A percentile compares a stretch with the other conserved stretches of the same genome.
Evolutionary conservation across 768 basidiomycete genomes (phyloP).

Genomic region (Pleurotus pulmonarius): DNA sequence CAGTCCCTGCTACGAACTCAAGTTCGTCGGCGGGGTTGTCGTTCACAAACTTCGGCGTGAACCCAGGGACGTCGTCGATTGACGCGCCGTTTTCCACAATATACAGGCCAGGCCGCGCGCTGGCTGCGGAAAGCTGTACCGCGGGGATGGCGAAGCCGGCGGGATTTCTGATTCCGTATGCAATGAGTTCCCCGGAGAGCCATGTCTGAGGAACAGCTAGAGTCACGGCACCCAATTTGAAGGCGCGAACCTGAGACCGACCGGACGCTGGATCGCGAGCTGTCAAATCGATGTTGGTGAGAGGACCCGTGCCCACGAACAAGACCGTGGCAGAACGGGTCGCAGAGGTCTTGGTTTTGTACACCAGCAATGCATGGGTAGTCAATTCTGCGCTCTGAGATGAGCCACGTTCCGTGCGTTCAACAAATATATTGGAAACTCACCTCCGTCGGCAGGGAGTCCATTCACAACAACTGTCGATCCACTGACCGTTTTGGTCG

Average conservation of each 20-base stretch:
- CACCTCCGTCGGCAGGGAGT: constrained; percentile 38
- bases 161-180: constrained; percentile 42
- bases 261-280: constrained; percentile 39
- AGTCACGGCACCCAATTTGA: constrained; percentile 17
- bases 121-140: background rate
- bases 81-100: constrained; percentile 43
- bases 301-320: constrained; percentile 34
- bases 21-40: constrained; percentile 43
- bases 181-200: constrained; percentile 30
- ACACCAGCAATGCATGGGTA: constrained; percentile 36
- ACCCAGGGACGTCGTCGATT: constrained; percentile 34
- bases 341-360: constrained; percentile 14
- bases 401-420: background rate
- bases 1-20: constrained; percentile 21
- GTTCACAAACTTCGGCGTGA: constrained; percentile 37
- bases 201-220: constrained; percentile 17
- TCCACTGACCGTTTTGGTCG: constrained; percentile 21
- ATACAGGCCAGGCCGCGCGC: constrained; percentile 18
- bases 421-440: constrained; percentile 2
- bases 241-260: constrained; percentile 36
- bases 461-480: constrained; percentile 23
- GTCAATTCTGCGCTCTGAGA: constrained; percentile 27
- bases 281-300: constrained; percentile 37
- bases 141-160: constrained; percentile 35
- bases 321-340: constrained; percentile 15